A percentile compares a stretch with the other conserved stretches of the same genome.
Conservation (phyloP, 495 filamentous ascomycete genomes). For the Coniosporium apollinis region DNA sequence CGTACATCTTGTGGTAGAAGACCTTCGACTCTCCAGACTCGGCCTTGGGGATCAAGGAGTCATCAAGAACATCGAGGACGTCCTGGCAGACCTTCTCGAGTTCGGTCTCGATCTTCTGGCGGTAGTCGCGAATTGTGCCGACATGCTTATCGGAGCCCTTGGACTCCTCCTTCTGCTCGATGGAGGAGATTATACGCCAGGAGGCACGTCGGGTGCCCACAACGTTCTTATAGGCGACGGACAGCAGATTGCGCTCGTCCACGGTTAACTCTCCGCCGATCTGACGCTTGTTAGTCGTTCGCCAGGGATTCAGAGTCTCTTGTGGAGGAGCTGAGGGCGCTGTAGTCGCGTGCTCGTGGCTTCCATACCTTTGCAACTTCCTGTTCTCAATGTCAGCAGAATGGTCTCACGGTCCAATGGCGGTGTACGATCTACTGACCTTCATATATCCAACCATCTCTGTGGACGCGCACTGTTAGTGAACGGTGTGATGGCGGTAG, state of each 20-base stretch:
- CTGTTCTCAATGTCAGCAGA: conserved; percentile 26
- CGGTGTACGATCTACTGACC: conserved; percentile 33
- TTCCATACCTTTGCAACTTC: conserved; percentile 83
- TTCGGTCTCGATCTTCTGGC: conserved; percentile 96
- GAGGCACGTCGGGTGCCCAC: conserved; percentile 97
- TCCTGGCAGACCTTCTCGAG: conserved; percentile 97
- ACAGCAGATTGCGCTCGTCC: conserved; percentile 98
- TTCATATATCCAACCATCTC: conserved; percentile 99
- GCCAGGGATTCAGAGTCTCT: background rate
- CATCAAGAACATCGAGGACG: conserved; percentile 89
- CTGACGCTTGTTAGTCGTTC: conserved; percentile 22
- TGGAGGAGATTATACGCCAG: conserved; percentile 99
- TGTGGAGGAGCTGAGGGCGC: background rate
- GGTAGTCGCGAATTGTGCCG: conserved; percentile 88
- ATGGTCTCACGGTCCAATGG: conserved; percentile 7
- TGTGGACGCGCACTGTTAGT: conserved; percentile 26
- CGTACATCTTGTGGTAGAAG: conserved; percentile 99
- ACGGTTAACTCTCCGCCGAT: conserved; percentile 91
- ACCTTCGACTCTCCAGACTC: conserved; percentile 98
- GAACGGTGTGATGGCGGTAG: background rate
- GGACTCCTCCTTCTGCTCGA: conserved; percentile 99
- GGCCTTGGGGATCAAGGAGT: conserved; percentile 92
- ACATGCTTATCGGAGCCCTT: conserved; percentile 99
- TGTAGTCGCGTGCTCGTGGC: background rate
- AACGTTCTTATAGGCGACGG: conserved; percentile 99